Evolutionary conservation across 352 stramenopile species (phyloP), one percentile per base, ranked within the genome.

Genomic region (Pythium periplocum): DNA sequence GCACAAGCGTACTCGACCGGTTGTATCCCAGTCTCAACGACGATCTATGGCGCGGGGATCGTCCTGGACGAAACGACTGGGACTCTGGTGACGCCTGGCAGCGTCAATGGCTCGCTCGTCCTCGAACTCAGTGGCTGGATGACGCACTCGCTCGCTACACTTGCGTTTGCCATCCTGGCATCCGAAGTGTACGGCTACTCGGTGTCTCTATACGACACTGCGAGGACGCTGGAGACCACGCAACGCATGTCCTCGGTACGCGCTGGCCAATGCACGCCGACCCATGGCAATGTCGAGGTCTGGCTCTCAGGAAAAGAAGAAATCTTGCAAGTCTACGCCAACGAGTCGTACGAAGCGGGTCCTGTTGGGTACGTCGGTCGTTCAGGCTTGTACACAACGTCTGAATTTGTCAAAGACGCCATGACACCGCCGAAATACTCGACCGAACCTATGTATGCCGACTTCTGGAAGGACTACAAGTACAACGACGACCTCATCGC

Each of bases 91-190:
- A 37, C 56, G 8, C 36, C 47, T 10, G 53, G 56, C 4, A 51
- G 31, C 12, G 61, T 69, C 4, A 75, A 76, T 26, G 66, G 69
- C 1, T 64, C 72, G 2, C 51, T 87, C n/a, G 49, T 82, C 4
- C 32, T 86, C 33, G 74, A 87, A 51, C 44, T 76, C 17, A 57
- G 71, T 17, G 58, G 44, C 3, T 86, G 71, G 70, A 53, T 54
- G 2, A 73, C 74, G 0, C 61, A 78, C n/a, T 39, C 35, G 6
- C 50, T 87, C 2, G 64, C 70, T 3, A 61, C 70, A 2, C 55
- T 75, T 34, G 51, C 81, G 7, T 65, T 81, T 12, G 53, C 77
- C 2, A 84, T 87, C 44, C 46, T 87, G 11, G 63, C 64, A 0
- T 10, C 59, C 8, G 59, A 66, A 12, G 41, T 59, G 6, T 9